phyloP scores from a whole-genome alignment of 768 basidiomycete species.

The Panellus pusillus region DNA sequence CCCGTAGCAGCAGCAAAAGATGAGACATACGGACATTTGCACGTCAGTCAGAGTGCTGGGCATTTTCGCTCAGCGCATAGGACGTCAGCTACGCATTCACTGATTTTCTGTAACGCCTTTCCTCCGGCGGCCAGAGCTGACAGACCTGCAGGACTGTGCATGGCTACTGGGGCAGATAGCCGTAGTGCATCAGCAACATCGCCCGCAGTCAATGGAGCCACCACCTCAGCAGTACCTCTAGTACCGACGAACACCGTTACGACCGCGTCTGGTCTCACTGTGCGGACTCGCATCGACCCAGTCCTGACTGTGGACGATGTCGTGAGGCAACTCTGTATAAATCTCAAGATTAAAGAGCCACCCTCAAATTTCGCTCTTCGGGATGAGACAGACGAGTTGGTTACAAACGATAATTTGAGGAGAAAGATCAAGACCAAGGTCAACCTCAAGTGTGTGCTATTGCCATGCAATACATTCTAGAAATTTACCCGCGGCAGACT shows the following conservation, averaged over 20 bases:
- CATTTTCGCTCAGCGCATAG: constrained; percentile 29
- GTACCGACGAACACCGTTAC: constrained; percentile 86
- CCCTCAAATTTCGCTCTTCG: constrained; percentile 74
- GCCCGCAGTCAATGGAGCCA: constrained; percentile 37
- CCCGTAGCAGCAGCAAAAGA: constrained; percentile 28
- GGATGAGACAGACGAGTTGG: constrained; percentile 79
- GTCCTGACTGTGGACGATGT: constrained; percentile 84
- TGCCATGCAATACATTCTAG: constrained; percentile 1
- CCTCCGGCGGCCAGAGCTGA: background rate
- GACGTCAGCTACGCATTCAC: constrained; percentile 45
- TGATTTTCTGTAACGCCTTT: constrained; percentile 31
- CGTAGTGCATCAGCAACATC: constrained; percentile 32
- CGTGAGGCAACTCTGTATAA: constrained; percentile 77
- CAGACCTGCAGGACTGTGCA: constrained; percentile 14
- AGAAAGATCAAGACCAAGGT: constrained; percentile 78
- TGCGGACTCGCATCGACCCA: constrained; percentile 83
- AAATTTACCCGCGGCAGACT: constrained; percentile 45
- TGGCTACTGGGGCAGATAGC: constrained; percentile 33
- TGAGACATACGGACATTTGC: constrained; percentile 54
- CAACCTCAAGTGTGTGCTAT: constrained; percentile 65
- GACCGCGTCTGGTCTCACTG: constrained; percentile 69
- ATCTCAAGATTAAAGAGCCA: constrained; percentile 75
- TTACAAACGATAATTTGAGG: constrained; percentile 85
- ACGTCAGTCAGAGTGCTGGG: constrained; percentile 57
- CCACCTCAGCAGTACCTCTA: constrained; percentile 46